Conservation (phyloP, 2,329 filamentous ascomycete genomes). For the Nothomitra cinnamomea region DNA sequence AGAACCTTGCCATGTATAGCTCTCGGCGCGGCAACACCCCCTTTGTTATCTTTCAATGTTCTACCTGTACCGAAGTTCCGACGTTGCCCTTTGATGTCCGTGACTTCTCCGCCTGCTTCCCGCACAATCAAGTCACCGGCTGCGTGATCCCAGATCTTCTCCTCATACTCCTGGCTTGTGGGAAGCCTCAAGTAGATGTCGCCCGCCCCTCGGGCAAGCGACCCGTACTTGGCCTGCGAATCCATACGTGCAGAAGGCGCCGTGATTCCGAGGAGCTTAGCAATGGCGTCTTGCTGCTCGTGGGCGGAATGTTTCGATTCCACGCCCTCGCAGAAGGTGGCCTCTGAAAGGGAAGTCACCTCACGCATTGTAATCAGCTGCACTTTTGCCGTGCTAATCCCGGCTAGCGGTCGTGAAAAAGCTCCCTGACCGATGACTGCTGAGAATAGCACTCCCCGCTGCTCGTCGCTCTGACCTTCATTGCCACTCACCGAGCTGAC, state of each 20-base stretch:
- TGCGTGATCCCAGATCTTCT: constrained; percentile 99
- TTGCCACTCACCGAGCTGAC: constrained; percentile 44
- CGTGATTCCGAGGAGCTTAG: constrained; percentile 70
- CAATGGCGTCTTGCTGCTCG: constrained; percentile 71
- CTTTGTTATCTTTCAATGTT: constrained; percentile 80
- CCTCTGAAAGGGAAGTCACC: constrained; percentile 54
- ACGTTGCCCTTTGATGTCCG: constrained; percentile 68
- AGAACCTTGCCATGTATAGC: constrained; percentile 62
- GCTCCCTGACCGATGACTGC: constrained; percentile 68
- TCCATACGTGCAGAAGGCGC: constrained; percentile 88
- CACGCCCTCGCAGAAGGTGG: constrained; percentile 92
- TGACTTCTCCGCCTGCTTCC: constrained; percentile 84
- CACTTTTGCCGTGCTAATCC: constrained; percentile 34
- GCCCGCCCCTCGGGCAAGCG: constrained; percentile 81
- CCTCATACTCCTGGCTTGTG: constrained; percentile 71
- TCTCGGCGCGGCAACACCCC: constrained; percentile 74
- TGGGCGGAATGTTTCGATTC: constrained; percentile 87
- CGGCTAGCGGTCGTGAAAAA: constrained; percentile 53
- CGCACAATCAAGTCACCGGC: constrained; percentile 87
- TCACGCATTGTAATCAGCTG: constrained; percentile 62
- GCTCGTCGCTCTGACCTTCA: constrained; percentile 52
- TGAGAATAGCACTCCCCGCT: constrained; percentile 74
- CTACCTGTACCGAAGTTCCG: constrained; percentile 77
- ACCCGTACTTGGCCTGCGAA: constrained; percentile 94
- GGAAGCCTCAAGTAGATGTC: constrained; percentile 90